Base-by-base conservation (phyloP, 345 rosid genomes). In the Firmiana major region DNA sequence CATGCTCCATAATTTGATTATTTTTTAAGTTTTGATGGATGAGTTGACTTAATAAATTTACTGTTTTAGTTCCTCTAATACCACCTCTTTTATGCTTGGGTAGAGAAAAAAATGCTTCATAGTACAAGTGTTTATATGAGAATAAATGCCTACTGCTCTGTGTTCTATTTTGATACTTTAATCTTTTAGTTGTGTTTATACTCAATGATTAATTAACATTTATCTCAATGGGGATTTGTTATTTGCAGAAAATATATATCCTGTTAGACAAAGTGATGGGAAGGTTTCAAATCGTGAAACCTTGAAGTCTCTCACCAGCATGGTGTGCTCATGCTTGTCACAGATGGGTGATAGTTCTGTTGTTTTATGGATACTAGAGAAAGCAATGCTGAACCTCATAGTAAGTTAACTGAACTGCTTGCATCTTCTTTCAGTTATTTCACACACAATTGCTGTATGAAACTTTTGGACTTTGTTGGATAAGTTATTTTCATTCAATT, bases 331-430 rank as follows among this genome's bases (percentile, higher is more conserved):
- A 0, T 86, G 74, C 84, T 81, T 95, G 83, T 86, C 85, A 24
- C 85, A 80, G 79, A 85, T 92, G 78, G 99, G 99, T 75, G 97
- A 92, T 73, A 63, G 84, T 55, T 86, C 83, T 75, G 84, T 86
- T 70, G 87, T 95, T 80, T 85, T 93, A 57, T 83, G 55, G 77
- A 80, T 90, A 60, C 68, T 92, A 38, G 90, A 95, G 87, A 84
- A 79, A 83, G 77, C 68, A 57, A 75, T 90, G 59, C 63, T 87
- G 22, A 87, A 87, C 77, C 92, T 86, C 71, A 77, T 89, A n/a
- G 98, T 95, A 79, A 88, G 94, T 88, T 76, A 57, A 55, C 45
- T 53, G 31, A 77, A 65, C 63, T 48, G 19, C 21, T 77, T 45
- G 9, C 54, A 22, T 63, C 42, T 51, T 69, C 28, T 3, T 45